These are phyloP conservation scores for Pseudozyma sp. DNA, from an alignment of 1,284 basidiomycete genomes.

Conservation along the genomic window DNA sequence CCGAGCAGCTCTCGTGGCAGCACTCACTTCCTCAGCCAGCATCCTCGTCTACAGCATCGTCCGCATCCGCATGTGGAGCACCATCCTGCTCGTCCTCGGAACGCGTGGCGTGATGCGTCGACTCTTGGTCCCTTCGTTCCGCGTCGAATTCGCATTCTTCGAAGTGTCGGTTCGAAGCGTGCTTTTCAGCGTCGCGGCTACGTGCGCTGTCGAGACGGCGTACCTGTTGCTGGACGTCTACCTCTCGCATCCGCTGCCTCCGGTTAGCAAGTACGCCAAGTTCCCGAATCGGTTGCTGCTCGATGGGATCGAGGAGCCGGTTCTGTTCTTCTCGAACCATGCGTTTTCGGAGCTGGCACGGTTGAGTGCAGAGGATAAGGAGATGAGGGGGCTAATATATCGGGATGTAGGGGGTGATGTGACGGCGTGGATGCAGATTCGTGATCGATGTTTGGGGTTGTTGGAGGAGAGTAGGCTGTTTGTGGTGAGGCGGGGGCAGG, in stretches of 20 bases:
- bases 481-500: constrained; percentile 18
- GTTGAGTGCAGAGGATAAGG: constrained; percentile 30
- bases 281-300: constrained; percentile 46
- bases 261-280: constrained; percentile 34
- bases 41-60: constrained; percentile 28
- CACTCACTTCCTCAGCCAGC: constrained; percentile 23
- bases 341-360: constrained; percentile 50
- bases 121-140: constrained; percentile 56
- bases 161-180: constrained; percentile 25
- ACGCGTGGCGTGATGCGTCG: constrained; percentile 40
- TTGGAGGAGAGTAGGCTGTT: constrained; percentile 39
- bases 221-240: constrained; percentile 58
- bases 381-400: constrained; percentile 39
- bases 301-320: constrained; percentile 49
- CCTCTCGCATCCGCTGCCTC: constrained; percentile 50
- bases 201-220: constrained; percentile 43
- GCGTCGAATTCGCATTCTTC: constrained; percentile 36
- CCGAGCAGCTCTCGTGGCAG: constrained; percentile 5
- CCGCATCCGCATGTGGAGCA: constrained; percentile 51
- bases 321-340: constrained; percentile 53
- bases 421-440: constrained; percentile 41
- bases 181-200: constrained; percentile 32
- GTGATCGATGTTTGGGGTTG: constrained; percentile 38
- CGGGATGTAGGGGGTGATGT: constrained; percentile 49
- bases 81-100: constrained; percentile 44